Percentiles rank a stretch among this genome's conserved stretches.
Evolutionary conservation across 2,329 filamentous ascomycete species (phyloP).

Genomic region (Magnaporthiopsis rhizophila): DNA sequence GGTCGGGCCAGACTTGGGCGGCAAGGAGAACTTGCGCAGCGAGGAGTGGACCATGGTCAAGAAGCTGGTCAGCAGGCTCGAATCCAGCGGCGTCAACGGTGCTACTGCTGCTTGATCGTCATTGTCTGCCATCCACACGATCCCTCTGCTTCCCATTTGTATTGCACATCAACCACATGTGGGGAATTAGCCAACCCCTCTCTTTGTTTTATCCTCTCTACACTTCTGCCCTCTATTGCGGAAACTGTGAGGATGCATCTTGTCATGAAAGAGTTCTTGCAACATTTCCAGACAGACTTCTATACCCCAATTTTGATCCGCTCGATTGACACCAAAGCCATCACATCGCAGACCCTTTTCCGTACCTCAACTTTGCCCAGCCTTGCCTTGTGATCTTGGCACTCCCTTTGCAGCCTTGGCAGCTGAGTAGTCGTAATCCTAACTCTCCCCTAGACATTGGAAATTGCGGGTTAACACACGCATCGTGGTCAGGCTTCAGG

Average conservation of each 20-base stretch:
- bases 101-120: neutral
- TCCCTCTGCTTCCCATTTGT: neutral
- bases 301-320: neutral
- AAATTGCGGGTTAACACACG: neutral
- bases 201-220: neutral
- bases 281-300: neutral
- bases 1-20: constrained; percentile 72
- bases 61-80: constrained; percentile 72
- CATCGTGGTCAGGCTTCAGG: neutral
- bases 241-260: neutral
- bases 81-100: constrained; percentile 32
- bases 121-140: neutral
- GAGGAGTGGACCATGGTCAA: constrained; percentile 95
- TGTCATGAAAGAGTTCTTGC: neutral
- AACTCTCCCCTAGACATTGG: neutral
- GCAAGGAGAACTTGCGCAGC: constrained; percentile 71
- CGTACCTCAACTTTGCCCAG: neutral
- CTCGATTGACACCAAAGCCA: neutral
- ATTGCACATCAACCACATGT: neutral
- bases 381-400: neutral
- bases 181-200: neutral
- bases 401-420: neutral
- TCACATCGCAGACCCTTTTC: neutral
- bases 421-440: neutral
- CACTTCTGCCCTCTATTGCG: neutral